phyloP scores from a whole-genome alignment of 495 filamentous ascomycete genomes.

The Talaromyces stipitatus region DNA sequence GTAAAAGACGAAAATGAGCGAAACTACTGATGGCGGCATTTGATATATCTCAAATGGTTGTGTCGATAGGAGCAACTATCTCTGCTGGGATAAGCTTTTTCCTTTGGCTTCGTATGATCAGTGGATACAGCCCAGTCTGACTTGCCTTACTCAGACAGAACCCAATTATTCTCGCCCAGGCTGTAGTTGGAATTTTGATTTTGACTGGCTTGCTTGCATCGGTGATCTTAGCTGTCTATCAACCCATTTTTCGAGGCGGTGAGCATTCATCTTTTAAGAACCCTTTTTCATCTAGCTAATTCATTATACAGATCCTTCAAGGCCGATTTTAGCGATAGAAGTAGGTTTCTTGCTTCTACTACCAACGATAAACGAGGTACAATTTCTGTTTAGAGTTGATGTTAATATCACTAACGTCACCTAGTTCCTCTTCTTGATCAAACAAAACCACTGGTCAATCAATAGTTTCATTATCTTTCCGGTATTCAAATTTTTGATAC shows the following conservation, averaged over 20 bases:
- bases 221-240: background rate
- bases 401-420: background rate
- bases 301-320: background rate
- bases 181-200: background rate
- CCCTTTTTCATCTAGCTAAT: background rate
- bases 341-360: background rate
- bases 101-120: no score
- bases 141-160: no score
- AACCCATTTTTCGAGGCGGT: background rate
- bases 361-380: background rate
- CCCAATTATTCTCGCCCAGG: background rate
- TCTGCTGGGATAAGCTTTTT: no score
- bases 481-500: background rate
- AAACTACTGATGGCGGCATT: no score
- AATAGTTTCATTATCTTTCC: background rate
- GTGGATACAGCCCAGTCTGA: no score
- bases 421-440: background rate
- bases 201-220: background rate
- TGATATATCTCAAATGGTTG: no score
- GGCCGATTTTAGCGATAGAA: background rate
- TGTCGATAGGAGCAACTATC: no score
- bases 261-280: background rate
- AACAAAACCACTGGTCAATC: background rate
- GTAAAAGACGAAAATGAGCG: no score
- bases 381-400: background rate